Evolutionary conservation across 2,329 filamentous ascomycete species (phyloP).

Genomic region (Cladophialophora chaetospira): DNA sequence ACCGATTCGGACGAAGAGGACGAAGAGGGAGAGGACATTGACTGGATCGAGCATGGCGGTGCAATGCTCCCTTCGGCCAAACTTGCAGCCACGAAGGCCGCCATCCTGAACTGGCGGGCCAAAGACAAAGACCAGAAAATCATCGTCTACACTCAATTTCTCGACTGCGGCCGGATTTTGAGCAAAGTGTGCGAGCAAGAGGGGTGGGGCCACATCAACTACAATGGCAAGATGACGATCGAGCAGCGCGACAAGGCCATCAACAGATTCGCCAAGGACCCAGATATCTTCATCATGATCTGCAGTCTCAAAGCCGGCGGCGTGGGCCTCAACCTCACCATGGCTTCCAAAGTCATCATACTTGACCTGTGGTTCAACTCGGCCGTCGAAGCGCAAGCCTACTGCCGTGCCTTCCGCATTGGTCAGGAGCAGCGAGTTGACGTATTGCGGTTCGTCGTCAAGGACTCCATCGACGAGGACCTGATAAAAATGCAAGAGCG

Average conservation of each 20-base stretch:
- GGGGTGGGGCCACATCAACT: constrained; percentile 50
- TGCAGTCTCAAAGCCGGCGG: constrained; percentile 61
- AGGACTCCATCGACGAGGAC: constrained; percentile 60
- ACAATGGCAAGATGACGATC: constrained; percentile 53
- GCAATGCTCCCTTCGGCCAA: constrained; percentile 39
- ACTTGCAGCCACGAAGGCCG: constrained; percentile 38
- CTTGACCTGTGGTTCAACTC: constrained; percentile 65
- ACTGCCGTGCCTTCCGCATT: constrained; percentile 46
- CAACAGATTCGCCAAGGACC: constrained; percentile 47
- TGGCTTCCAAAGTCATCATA: constrained; percentile 60
- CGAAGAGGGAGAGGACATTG: constrained; percentile 11
- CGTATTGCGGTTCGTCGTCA: constrained; percentile 60
- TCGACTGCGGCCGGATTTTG: constrained; percentile 56
- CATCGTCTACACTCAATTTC: constrained; percentile 63
- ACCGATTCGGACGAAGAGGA: constrained; percentile 4
- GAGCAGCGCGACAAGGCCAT: constrained; percentile 51
- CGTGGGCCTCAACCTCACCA: constrained; percentile 60
- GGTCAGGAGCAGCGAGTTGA: constrained; percentile 64
- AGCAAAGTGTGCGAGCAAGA: constrained; percentile 53
- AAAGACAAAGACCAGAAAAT: constrained; percentile 56
- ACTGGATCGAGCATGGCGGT: constrained; percentile 30
- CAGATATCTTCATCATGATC: constrained; percentile 52
- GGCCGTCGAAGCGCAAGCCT: constrained; percentile 63
- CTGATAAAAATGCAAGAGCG: constrained; percentile 57
- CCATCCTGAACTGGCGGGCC: constrained; percentile 41